Percentiles rank a stretch among this genome's conserved stretches.
These are phyloP conservation scores for Globisporangium emineosum DNA, from an alignment of 352 stramenopile species.

Conservation along the genomic window DNA sequence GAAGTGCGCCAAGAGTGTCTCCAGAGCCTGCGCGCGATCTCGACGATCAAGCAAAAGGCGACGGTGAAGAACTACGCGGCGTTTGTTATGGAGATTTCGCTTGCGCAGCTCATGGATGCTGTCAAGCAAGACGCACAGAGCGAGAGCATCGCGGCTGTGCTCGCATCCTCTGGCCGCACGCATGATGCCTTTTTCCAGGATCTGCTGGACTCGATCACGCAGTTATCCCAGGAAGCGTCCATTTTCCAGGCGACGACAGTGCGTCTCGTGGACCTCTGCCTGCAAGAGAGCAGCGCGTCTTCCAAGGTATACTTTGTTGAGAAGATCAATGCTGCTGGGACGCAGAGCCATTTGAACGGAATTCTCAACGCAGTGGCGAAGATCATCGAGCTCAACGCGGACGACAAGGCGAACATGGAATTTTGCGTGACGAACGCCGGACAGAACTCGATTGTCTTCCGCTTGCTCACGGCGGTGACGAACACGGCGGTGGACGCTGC, in stretches of 20 bases:
- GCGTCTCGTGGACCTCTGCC: constrained; percentile 61
- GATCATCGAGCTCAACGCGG: constrained; percentile 77
- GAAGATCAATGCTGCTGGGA: constrained; percentile 22
- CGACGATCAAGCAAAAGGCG: constrained; percentile 55
- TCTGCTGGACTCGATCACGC: constrained; percentile 62
- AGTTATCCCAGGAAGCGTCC: constrained; percentile 64
- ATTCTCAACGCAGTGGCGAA: constrained; percentile 73
- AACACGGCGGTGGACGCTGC: constrained; percentile 50
- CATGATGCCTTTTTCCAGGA: constrained; percentile 72
- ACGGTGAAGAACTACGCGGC: constrained; percentile 57
- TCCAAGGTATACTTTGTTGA: constrained; percentile 35
- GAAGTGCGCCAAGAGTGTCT: constrained; percentile 71
- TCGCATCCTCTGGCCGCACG: constrained; percentile 46
- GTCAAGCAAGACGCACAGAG: constrained; percentile 29
- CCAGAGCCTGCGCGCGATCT: constrained; percentile 65
- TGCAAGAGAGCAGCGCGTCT: constrained; percentile 20
- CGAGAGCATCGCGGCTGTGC: constrained; percentile 29
- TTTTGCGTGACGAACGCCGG: constrained; percentile 51
- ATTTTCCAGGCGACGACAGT: constrained; percentile 84
- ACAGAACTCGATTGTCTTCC: constrained; percentile 51
- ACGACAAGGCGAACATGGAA: constrained; percentile 74
- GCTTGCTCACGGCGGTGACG: constrained; percentile 54
- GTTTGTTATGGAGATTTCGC: constrained; percentile 73
- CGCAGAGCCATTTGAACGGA: constrained; percentile 38
- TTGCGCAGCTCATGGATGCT: constrained; percentile 71